Base-by-base conservation (phyloP, 2,329 filamentous ascomycete genomes). In the Akanthomyces dipterigenus region DNA sequence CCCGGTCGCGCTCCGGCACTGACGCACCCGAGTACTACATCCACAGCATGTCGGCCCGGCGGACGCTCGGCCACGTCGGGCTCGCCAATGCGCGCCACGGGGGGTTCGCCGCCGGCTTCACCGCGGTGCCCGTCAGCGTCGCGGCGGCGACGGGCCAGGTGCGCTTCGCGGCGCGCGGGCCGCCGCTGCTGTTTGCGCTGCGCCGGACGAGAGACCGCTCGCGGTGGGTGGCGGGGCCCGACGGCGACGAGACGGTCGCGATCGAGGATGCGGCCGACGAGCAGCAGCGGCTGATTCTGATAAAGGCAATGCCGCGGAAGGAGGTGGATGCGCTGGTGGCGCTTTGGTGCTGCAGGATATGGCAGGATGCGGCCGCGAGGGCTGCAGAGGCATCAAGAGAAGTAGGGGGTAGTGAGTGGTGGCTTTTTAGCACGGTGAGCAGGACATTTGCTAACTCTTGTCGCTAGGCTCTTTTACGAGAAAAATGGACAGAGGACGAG, bases 1-100 rank as follows among this genome's bases (percentile, higher is more conserved):
- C 31, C 20, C 55, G 55, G 18, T 20, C 55, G 1, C 55, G 43
- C 31, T 16, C 42, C 20, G n/a, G 22, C 51, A n/a, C 36, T 14
- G 51, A 54, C 40, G 53, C 40, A 18, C 55, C 55, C 18, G 55
- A 50, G 45, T 58, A 58, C 55, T 58, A 50, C 55, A 40, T 58
- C 6, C 55, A 58, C 55, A 50, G 45, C 24, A n/a, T 40, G 42
- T 58, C 55, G 12, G 26, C 55, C 34, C 55, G 55, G 28, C 34
- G 55, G 18, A 38, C 55, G 20, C 42, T 57, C 43, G 55, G 55
- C 55, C 55, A 57, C 55, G 7, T 57, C 43, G 55, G 55, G 5
- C 55, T 57, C 6, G 9, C 24, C 54, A 56, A 56, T 31, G 12
- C 16, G 5, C 28, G 42, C 11, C 28, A 20, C 28, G 55, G 55